These are phyloP conservation scores for Seiridium unicorne DNA, from an alignment of 2,329 filamentous ascomycete genomes.

Conservation along the genomic window DNA sequence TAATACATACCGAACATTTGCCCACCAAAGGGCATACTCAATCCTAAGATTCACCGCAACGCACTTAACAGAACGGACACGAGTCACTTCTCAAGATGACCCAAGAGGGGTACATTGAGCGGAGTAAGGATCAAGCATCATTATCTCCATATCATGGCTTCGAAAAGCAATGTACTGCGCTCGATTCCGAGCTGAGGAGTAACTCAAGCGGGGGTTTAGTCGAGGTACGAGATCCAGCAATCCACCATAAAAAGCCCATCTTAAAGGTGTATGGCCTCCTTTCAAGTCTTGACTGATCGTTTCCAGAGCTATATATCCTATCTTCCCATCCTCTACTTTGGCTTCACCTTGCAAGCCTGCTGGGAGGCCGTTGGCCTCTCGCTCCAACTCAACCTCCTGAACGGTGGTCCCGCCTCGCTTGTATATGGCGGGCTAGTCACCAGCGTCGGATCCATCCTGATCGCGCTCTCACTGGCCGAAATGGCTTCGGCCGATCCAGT, in stretches of 20 bases:
- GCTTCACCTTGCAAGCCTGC: conserved; percentile 3
- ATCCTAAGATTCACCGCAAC: too few relatives aligned
- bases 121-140: too few relatives aligned
- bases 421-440: neutral
- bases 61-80: too few relatives aligned
- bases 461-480: conserved; percentile 7
- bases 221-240: neutral
- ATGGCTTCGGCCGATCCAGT: conserved; percentile 7
- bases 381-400: conserved; percentile 8
- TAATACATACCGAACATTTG: too few relatives aligned
- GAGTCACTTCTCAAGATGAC: too few relatives aligned
- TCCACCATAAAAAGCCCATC: neutral
- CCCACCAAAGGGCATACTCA: too few relatives aligned
- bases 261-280: neutral
- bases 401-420: conserved; percentile 1
- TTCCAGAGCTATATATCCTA: conserved; percentile 5
- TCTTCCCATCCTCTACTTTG: conserved; percentile 3
- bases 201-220: neutral
- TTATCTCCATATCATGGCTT: too few relatives aligned
- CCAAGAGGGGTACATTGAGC: too few relatives aligned
- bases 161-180: neutral
- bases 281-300: neutral
- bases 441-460: neutral
- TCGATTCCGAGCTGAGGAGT: neutral
- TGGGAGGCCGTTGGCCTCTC: conserved; percentile 7